phyloP scores from a whole-genome alignment of 352 stramenopile species.

The Blastocystis hominis region DNA sequence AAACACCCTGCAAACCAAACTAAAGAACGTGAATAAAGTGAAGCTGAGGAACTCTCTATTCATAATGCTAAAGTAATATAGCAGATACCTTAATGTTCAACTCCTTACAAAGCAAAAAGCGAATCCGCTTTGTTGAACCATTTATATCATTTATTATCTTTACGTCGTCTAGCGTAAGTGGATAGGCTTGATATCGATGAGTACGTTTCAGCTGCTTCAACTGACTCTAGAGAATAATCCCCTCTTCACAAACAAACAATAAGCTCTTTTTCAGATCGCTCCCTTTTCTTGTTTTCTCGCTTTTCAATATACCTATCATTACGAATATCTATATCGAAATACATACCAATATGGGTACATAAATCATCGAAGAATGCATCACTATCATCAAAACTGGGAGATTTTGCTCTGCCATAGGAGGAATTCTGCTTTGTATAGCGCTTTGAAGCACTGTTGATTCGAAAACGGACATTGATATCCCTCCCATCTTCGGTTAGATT shows the following conservation, averaged over 20 bases:
- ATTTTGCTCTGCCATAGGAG: too few relatives aligned
- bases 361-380: constrained; percentile 5
- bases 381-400: not conserved
- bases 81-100: constrained; percentile 16
- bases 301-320: constrained; percentile 9
- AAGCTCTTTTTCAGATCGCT: not conserved
- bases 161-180: not conserved
- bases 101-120: not conserved
- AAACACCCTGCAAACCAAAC: not conserved
- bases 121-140: not conserved
- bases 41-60: constrained; percentile 38
- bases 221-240: not conserved
- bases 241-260: not conserved
- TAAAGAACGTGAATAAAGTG: constrained; percentile 31
- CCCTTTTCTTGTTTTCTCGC: not conserved
- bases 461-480: constrained; percentile 44
- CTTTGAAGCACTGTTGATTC: not conserved
- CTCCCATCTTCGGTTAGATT: not conserved
- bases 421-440: too few relatives aligned
- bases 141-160: constrained; percentile 19
- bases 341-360: not conserved
- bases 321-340: not conserved
- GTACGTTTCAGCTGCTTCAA: not conserved
- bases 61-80: not conserved
- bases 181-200: constrained; percentile 2